Evolutionary conservation across 352 stramenopile species (phyloP).

Genomic region (Phytophthora macrochlamydospora): DNA sequence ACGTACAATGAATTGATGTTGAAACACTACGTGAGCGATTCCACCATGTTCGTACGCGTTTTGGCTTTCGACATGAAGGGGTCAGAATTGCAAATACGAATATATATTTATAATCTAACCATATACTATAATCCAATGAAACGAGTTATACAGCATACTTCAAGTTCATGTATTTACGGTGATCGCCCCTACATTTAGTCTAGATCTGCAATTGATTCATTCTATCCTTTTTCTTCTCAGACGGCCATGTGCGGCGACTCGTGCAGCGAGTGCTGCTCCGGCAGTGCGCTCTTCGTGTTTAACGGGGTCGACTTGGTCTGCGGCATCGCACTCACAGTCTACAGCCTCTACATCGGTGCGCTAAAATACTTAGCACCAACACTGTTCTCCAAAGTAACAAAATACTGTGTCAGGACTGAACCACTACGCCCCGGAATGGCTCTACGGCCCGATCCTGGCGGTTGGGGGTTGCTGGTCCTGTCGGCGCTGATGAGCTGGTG

Average conservation of each 20-base stretch:
- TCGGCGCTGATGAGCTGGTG: constrained; percentile 70
- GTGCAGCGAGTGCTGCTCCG: constrained; percentile 54
- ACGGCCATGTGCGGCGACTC: constrained; percentile 37
- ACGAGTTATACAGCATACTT: too few species aligned
- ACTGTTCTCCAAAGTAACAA: background rate
- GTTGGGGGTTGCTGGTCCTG: constrained; percentile 57
- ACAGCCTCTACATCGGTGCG: constrained; percentile 63
- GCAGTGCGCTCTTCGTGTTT: constrained; percentile 71
- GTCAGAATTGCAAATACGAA: too few species aligned
- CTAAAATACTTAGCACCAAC: constrained; percentile 2
- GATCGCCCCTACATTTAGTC: too few species aligned
- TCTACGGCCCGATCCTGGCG: constrained; percentile 64
- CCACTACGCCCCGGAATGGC: constrained; percentile 69
- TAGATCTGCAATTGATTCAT: constrained; percentile 12
- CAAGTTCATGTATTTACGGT: too few species aligned
- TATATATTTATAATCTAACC: too few species aligned
- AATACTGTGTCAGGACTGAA: constrained; percentile 44
- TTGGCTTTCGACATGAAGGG: too few species aligned
- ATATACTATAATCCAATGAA: too few species aligned
- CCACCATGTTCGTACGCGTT: too few species aligned
- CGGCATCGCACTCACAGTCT: constrained; percentile 59
- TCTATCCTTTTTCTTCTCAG: background rate
- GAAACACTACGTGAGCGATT: too few species aligned
- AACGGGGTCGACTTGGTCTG: constrained; percentile 73
- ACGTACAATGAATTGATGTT: background rate